phyloP scores from a whole-genome alignment of 2,329 filamentous ascomycete genomes.

The Metarhizium robertsii region DNA sequence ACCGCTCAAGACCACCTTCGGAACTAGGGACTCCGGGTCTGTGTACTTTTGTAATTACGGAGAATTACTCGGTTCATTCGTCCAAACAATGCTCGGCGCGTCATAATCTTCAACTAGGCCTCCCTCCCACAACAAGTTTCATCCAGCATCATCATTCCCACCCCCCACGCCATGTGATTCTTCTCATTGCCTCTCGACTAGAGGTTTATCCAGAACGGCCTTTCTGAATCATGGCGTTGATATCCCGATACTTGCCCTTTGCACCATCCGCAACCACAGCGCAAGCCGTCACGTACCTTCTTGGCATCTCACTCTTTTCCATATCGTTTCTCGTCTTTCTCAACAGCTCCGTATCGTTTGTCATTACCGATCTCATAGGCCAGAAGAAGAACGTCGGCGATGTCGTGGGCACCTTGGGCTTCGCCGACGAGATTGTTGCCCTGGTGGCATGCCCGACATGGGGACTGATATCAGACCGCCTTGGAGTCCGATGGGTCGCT shows the following conservation, averaged over 20 bases:
- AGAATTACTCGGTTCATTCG: background rate
- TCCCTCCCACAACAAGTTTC: background rate
- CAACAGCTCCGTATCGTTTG: slow-evolving; percentile 75
- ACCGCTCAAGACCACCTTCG: no score
- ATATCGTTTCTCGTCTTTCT: slow-evolving; percentile 87
- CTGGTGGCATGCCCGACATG: slow-evolving; percentile 71
- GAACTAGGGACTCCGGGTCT: no score
- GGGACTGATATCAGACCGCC: slow-evolving; percentile 68
- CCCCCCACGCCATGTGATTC: slow-evolving; percentile 9
- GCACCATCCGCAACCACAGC: slow-evolving; percentile 47
- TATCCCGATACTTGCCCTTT: slow-evolving; percentile 46
- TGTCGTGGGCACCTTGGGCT: slow-evolving; percentile 75
- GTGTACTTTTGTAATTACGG: no score
- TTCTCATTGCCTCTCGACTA: slow-evolving; percentile 4
- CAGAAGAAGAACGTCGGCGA: slow-evolving; percentile 65
- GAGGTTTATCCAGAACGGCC: slow-evolving; percentile 3
- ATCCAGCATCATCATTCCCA: background rate
- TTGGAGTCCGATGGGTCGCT: slow-evolving; percentile 64
- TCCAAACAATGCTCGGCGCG: background rate
- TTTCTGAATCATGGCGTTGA: slow-evolving; percentile 21
- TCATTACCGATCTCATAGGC: slow-evolving; percentile 74
- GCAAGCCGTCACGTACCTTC: slow-evolving; percentile 65
- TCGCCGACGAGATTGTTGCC: slow-evolving; percentile 75
- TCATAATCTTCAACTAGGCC: background rate
- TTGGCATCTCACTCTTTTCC: slow-evolving; percentile 75